Evolutionary conservation across 371 early-diverging fungal species (phyloP).

Genomic region (Entomophthora muscae): DNA sequence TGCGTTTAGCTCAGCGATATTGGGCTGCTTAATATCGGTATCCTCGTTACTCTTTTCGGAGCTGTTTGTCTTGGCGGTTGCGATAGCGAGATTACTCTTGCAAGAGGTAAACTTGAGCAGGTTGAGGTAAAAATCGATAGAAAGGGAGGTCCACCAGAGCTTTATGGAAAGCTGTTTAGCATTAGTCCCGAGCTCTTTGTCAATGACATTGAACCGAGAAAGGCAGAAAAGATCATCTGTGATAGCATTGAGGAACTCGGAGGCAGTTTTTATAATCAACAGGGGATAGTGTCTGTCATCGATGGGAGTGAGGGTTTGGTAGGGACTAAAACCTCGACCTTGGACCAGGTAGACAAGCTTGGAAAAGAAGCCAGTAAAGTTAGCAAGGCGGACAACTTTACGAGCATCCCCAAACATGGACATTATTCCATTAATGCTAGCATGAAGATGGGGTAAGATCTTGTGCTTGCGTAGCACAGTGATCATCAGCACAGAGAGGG

Average conservation of each 20-base stretch:
- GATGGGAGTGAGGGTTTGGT: constrained; percentile 1
- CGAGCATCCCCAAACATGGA: constrained; percentile 50
- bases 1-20: neutral
- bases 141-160: constrained; percentile 36
- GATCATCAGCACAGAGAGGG: constrained; percentile 41
- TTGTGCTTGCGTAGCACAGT: constrained; percentile 20
- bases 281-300: neutral
- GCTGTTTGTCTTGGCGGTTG: constrained; percentile 1
- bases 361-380: constrained; percentile 31
- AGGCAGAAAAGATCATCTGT: constrained; percentile 60
- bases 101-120: neutral
- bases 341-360: neutral
- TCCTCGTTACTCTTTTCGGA: constrained; percentile 7
- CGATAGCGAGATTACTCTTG: constrained; percentile 1
- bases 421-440: constrained; percentile 27
- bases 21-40: constrained; percentile 5
- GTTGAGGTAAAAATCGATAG: constrained; percentile 24
- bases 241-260: constrained; percentile 39
- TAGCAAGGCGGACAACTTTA: constrained; percentile 47
- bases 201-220: constrained; percentile 38
- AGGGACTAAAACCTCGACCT: constrained; percentile 2
- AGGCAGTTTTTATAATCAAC: neutral
- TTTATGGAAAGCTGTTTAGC: constrained; percentile 28
- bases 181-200: constrained; percentile 17
- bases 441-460: constrained; percentile 17